Percentiles rank a stretch among this genome's conserved stretches.
These are phyloP conservation scores for Diaporthe vexans DNA, from an alignment of 2,329 filamentous ascomycete species.

Conservation along the genomic window DNA sequence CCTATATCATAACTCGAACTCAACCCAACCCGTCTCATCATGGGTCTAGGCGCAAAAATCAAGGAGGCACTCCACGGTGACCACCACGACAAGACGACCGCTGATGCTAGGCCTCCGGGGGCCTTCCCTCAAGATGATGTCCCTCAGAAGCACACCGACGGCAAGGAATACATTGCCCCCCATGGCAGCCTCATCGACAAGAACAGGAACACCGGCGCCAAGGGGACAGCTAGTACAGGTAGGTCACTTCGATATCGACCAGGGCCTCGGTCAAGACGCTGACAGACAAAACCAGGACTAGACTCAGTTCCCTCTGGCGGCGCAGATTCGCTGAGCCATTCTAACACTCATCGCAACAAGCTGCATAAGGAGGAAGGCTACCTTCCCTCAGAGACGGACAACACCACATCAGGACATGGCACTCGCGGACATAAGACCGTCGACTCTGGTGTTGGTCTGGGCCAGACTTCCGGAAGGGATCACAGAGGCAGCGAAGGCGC, in stretches of 20 bases:
- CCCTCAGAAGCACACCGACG: conserved; percentile 41
- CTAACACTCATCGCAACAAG: conserved; percentile 38
- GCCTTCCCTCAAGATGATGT: conserved; percentile 42
- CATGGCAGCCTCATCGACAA: conserved; percentile 35
- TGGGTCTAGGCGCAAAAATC: conserved; percentile 47
- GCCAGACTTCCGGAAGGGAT: conserved; percentile 5
- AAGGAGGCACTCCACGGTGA: conserved; percentile 46
- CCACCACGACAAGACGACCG: conserved; percentile 36
- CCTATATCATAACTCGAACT: background rate
- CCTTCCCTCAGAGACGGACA: conserved; percentile 26
- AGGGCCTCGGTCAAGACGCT: background rate
- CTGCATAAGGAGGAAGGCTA: conserved; percentile 39
- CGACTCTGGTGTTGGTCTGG: conserved; percentile 37
- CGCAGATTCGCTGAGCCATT: background rate
- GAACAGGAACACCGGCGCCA: conserved; percentile 16
- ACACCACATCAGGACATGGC: background rate
- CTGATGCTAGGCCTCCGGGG: conserved; percentile 40
- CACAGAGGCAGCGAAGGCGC: conserved; percentile 6
- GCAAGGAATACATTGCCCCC: conserved; percentile 33
- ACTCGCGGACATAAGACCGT: background rate
- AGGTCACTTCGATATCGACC: background rate
- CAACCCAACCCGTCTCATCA: conserved; percentile 31
- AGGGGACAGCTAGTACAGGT: conserved; percentile 8
- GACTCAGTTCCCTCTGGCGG: background rate
- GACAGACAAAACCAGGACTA: background rate